phyloP scores from a whole-genome alignment of 441 rosid genomes.

The Theobroma grandiflorum region DNA sequence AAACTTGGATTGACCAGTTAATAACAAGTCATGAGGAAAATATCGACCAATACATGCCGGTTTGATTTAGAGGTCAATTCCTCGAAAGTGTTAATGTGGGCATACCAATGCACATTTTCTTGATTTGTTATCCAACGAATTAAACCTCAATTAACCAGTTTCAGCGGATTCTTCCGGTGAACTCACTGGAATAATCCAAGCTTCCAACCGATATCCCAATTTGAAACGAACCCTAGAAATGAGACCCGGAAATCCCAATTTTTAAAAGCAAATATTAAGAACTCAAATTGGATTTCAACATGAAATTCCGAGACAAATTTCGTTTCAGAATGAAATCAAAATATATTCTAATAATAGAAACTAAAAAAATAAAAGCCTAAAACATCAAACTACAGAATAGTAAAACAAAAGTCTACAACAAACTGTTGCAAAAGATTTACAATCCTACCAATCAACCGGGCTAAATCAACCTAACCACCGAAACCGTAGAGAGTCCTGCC shows the following conservation, averaged over 20 bases:
- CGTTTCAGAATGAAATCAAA: not conserved
- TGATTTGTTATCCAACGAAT: no score
- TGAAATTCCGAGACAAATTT: not conserved
- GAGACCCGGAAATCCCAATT: not conserved
- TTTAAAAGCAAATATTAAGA: not conserved
- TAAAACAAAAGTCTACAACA: not conserved
- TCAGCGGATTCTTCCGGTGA: not conserved
- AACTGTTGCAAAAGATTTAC: not conserved
- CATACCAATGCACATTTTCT: no score
- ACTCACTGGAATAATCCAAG: not conserved
- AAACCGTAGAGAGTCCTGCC: constrained; percentile 29
- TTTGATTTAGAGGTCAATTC: no score
- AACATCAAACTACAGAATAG: not conserved
- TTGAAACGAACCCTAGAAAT: not conserved
- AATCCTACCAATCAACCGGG: not conserved
- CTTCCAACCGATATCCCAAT: not conserved
- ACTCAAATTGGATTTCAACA: not conserved
- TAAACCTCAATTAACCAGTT: not conserved
- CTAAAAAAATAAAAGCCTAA: not conserved
- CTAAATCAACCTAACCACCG: constrained; percentile 13
- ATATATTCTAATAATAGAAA: not conserved
- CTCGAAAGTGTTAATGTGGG: no score
- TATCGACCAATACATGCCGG: no score
- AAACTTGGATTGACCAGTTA: no score
- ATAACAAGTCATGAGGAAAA: no score